Base-by-base conservation (phyloP, 257 asterid species). In the Rauvolfia tetraphylla region DNA sequence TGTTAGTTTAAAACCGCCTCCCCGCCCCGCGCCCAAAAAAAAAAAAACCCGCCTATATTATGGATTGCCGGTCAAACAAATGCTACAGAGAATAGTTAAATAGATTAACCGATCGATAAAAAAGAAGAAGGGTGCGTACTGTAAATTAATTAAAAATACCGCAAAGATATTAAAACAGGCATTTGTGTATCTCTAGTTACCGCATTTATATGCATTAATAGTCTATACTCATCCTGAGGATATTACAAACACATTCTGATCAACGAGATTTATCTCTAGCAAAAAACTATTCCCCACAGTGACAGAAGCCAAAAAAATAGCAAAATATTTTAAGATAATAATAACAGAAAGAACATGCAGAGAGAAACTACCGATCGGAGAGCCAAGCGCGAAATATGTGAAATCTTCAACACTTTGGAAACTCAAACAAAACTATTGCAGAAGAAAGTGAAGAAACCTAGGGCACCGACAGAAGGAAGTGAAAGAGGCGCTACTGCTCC, bases 311-410 rank as follows among this genome's bases (percentile, higher is more conserved):
- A 36, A 18, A 4, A 14, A 62, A 7, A 18, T 3, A 41, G 5
- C 68, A 0, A 65, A 63, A 38, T 33, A 53, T 14, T 34, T 17
- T 39, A 46, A 76, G 33, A 15, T 0, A 79, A 54, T 27, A 68
- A 49, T 7, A 13, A 51, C 2, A 15, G 48, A 25, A 44, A 22
- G 22, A 57, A 7, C 14, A 1, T 36, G 6, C 5, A 36, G 42
- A n/a, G 57, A 83, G 58, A 57, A 44, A 57, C 25, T 78, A 85
- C 86, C 86, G 78, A 82, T 77, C 81, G 78, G 83, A 41, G 48
- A 75, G 66, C 34, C 67, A 76, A 51, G 57, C 57, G 75, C 6
- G 57, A 62, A 73, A 85, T 68, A 76, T 25, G 20, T 38, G 81
- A 42, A 85, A 82, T 73, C 66, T 75, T 58, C 76, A 62, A 31